Percentiles rank a stretch among this genome's conserved stretches.
Conservation (phyloP, 805 yeast species). For the Starmerella floris region DNA sequence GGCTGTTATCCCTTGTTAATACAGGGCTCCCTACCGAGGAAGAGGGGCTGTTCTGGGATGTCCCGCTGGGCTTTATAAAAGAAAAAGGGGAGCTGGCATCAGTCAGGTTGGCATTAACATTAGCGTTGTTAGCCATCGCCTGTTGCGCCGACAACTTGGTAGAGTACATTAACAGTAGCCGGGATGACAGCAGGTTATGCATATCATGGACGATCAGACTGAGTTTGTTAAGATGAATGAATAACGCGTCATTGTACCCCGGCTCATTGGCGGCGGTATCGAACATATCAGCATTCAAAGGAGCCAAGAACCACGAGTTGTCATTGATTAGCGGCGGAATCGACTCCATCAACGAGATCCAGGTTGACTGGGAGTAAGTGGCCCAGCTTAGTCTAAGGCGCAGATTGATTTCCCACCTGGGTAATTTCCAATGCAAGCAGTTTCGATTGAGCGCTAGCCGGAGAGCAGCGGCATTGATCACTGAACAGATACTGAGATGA, state of each 20-base stretch:
- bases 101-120: slow-evolving; percentile 3
- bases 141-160: slow-evolving; percentile 13
- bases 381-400: slow-evolving; percentile 92
- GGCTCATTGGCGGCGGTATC: slow-evolving; percentile 24
- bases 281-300: slow-evolving; percentile 17
- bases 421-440: slow-evolving; percentile 81
- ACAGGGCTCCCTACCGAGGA: too few relatives aligned
- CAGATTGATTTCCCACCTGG: slow-evolving; percentile 88
- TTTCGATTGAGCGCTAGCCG: slow-evolving; percentile 85
- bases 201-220: slow-evolving; percentile 28
- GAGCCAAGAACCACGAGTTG: slow-evolving; percentile 62
- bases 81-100: not conserved
- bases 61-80: not conserved
- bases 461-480: slow-evolving; percentile 76
- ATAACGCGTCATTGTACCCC: slow-evolving; percentile 21
- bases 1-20: too few relatives aligned
- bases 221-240: slow-evolving; percentile 26
- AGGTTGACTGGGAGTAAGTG: slow-evolving; percentile 79
- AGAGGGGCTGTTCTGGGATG: not conserved
- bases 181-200: slow-evolving; percentile 25
- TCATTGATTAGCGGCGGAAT: slow-evolving; percentile 66
- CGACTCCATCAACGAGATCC: slow-evolving; percentile 71
- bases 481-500: slow-evolving; percentile 77
- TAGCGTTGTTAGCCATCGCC: slow-evolving; percentile 15
- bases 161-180: slow-evolving; percentile 17